phyloP scores from a whole-genome alignment of 768 basidiomycete genomes.

The Termitomyces sp. region DNA sequence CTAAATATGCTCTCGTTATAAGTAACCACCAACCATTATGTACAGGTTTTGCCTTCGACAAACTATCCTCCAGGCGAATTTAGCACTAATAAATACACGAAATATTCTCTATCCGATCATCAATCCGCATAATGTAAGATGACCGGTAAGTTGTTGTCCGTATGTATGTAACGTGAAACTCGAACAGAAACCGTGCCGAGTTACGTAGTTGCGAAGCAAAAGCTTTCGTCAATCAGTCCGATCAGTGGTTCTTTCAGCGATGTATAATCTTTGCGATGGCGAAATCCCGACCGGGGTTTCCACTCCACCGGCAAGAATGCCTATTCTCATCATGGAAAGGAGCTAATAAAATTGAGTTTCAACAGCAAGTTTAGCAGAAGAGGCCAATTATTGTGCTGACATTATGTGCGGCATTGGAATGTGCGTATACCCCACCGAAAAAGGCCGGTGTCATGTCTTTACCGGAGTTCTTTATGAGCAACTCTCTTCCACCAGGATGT shows the following conservation, averaged over 20 bases:
- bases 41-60: neutral
- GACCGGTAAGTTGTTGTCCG: neutral
- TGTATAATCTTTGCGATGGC: constrained; percentile 36
- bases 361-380: neutral
- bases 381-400: constrained; percentile 27
- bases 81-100: neutral
- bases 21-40: neutral
- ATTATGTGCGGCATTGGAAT: constrained; percentile 81
- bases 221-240: neutral
- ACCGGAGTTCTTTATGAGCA: constrained; percentile 60
- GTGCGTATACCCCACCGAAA: constrained; percentile 79
- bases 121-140: neutral
- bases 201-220: neutral
- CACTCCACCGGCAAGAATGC: constrained; percentile 58
- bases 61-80: neutral
- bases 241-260: constrained; percentile 22
- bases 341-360: neutral
- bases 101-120: neutral
- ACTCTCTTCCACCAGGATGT: constrained; percentile 71
- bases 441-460: constrained; percentile 82
- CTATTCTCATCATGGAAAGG: constrained; percentile 74
- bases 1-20: neutral
- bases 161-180: neutral
- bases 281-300: constrained; percentile 46
- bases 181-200: neutral